phyloP scores from a whole-genome alignment of 2,329 filamentous ascomycete species.

The Triangularia setosa region DNA sequence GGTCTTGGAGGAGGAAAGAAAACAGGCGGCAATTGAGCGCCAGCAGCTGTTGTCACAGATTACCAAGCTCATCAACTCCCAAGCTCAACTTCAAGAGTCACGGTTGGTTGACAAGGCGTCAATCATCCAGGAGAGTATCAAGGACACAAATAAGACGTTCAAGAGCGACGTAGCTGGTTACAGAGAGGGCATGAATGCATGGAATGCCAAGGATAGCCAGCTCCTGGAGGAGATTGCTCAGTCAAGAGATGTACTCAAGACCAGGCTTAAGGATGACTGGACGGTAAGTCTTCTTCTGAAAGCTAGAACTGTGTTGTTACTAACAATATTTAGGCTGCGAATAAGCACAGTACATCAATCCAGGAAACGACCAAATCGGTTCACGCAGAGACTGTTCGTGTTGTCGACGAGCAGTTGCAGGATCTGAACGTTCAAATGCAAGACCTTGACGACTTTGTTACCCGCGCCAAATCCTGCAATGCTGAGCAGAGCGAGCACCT shows the following conservation, averaged over 20 bases:
- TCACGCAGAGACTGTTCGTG: slow-evolving; percentile 83
- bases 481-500: slow-evolving; percentile 70
- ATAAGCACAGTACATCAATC: slow-evolving; percentile 77
- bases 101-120: slow-evolving; percentile 63
- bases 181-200: slow-evolving; percentile 66
- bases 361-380: slow-evolving; percentile 80
- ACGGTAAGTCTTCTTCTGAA: slow-evolving; percentile 53
- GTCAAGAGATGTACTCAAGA: slow-evolving; percentile 75
- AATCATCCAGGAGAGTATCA: slow-evolving; percentile 61
- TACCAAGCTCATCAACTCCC: slow-evolving; percentile 68
- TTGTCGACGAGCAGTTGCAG: slow-evolving; percentile 83
- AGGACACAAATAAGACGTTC: slow-evolving; percentile 59
- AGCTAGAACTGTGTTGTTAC: background rate
- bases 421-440: slow-evolving; percentile 87
- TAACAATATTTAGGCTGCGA: slow-evolving; percentile 54
- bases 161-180: slow-evolving; percentile 64
- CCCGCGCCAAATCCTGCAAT: slow-evolving; percentile 76
- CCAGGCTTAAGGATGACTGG: slow-evolving; percentile 83
- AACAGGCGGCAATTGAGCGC: slow-evolving; percentile 68
- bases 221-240: slow-evolving; percentile 68
- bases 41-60: slow-evolving; percentile 73
- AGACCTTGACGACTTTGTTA: slow-evolving; percentile 85
- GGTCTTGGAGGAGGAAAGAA: slow-evolving; percentile 71
- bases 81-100: slow-evolving; percentile 68
- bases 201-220: slow-evolving; percentile 64